Evolutionary conservation across 148 eudicot species (phyloP), one percentile per base, ranked within the genome.

Genomic region (Rhododendron ferrugineum): DNA sequence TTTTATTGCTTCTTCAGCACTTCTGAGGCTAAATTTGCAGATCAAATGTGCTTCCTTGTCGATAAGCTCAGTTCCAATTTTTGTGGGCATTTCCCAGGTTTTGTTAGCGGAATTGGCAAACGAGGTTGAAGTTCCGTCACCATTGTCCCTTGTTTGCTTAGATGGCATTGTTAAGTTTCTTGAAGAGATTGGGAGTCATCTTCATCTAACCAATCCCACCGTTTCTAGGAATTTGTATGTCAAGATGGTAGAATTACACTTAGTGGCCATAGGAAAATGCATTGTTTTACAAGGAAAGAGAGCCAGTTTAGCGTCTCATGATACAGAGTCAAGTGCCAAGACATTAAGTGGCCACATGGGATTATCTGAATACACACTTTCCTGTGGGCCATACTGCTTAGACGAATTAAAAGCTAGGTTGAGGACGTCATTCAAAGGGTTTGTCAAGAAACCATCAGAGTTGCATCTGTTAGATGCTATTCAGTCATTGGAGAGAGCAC

Each of bases 251-350:
- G 92, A 90, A 66, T 88, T 97, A 62, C 96, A 97, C 88, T 79
- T 95, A 46, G 86, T 79, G 84, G 94, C 92, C 83, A 90, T 95
- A 66, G 99, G 99, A 82, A 95, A 91, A 88, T 97, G 99, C 92
- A 95, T 92, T 83, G 87, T 88, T 32, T 93, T 95, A 76, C 98
- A 95, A 86, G 98, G 95, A 56, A 97, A 97, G 86, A 82, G 84
- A 75, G 96, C 98, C 77, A 90, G 87, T 78, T 78, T 93, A 86
- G 95, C 93, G 66, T 95, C 94, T 72, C 96, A 91, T 87, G 94
- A 92, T 87, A 87, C 87, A 58, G 96, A 92, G 73, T 93, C 98
- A 75, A 91, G 89, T 88, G 85, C 92, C 60, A 94, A 93, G 88
- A 85, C 88, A 79, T 90, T 88, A 66, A 73, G 72, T 79, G 78